Percentiles rank a stretch among this genome's conserved stretches.
These are phyloP conservation scores for Primulina huaijiensis DNA, from an alignment of 257 asterid species.

Conservation along the genomic window DNA sequence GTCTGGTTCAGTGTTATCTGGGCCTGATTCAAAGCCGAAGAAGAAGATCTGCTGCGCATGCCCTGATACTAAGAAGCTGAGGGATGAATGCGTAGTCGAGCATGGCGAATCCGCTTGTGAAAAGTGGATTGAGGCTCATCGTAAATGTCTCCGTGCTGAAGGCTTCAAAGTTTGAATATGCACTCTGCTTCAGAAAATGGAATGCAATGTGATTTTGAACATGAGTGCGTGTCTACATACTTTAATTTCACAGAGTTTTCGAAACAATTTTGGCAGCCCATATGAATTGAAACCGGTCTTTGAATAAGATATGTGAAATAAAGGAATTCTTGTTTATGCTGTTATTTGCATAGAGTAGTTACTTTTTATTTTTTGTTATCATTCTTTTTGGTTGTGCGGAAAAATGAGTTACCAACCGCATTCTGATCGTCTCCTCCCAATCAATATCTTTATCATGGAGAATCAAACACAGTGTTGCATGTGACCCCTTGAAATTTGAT, in stretches of 20 bases:
- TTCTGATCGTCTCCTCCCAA: neutral
- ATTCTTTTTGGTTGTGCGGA: neutral
- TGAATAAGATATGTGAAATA: neutral
- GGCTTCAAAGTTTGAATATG: slow-evolving; percentile 69
- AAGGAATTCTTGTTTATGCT: neutral
- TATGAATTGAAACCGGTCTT: neutral
- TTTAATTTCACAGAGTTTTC: neutral
- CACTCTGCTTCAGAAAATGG: neutral
- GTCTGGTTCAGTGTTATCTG: slow-evolving; percentile 31
- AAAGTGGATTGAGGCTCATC: slow-evolving; percentile 86
- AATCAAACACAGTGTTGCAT: neutral
- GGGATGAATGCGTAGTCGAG: slow-evolving; percentile 82
- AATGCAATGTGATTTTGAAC: slow-evolving; percentile 11
- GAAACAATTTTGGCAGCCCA: neutral
- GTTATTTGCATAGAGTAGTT: neutral
- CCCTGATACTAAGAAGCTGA: slow-evolving; percentile 81
- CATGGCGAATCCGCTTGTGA: slow-evolving; percentile 77
- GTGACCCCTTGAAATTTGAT: neutral
- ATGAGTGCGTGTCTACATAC: neutral
- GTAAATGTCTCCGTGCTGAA: slow-evolving; percentile 77
- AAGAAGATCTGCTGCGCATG: slow-evolving; percentile 96
- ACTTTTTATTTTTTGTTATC: neutral
- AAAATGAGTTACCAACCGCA: neutral
- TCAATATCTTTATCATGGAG: neutral
- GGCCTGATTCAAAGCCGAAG: slow-evolving; percentile 66